These are phyloP conservation scores for Vigna mungo DNA, from an alignment of 306 rosid species.

Conservation along the genomic window DNA sequence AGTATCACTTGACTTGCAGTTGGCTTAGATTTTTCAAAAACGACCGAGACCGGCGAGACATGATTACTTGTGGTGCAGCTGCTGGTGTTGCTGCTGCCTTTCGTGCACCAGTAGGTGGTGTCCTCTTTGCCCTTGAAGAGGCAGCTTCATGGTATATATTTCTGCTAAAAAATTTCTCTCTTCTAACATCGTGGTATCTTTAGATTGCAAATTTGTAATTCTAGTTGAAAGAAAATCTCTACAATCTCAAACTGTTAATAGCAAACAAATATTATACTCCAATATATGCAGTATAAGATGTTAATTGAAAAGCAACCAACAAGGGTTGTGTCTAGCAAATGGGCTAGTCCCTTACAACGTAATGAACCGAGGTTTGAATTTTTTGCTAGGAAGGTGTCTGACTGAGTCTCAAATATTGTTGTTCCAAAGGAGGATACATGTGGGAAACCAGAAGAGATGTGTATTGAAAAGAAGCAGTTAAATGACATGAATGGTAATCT, in stretches of 20 bases:
- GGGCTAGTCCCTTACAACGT: not conserved
- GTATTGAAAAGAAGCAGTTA: not conserved
- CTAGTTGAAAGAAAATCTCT: not conserved
- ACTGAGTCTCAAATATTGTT: not conserved
- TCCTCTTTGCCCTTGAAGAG: slow-evolving; percentile 94
- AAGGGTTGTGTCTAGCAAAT: not conserved
- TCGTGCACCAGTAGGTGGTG: slow-evolving; percentile 97
- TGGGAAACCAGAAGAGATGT: not conserved
- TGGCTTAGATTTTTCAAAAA: slow-evolving; percentile 89
- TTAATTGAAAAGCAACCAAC: not conserved
- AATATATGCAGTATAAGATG: not conserved
- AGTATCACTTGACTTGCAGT: slow-evolving; percentile 69
- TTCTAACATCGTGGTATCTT: slow-evolving; percentile 29
- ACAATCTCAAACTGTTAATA: slow-evolving; percentile 23
- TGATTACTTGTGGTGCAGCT: slow-evolving; percentile 96
- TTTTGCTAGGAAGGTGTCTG: not conserved
- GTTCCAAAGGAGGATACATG: not conserved
- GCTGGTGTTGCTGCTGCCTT: slow-evolving; percentile 98
- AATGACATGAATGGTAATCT: not conserved
- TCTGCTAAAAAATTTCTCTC: slow-evolving; percentile 31
- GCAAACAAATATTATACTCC: not conserved
- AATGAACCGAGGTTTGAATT: not conserved
- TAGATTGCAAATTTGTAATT: not conserved
- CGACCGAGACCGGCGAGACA: slow-evolving; percentile 88
- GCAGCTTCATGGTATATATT: slow-evolving; percentile 92